Base-by-base conservation (phyloP, 495 filamentous ascomycete species). In the Neurospora sp. region DNA sequence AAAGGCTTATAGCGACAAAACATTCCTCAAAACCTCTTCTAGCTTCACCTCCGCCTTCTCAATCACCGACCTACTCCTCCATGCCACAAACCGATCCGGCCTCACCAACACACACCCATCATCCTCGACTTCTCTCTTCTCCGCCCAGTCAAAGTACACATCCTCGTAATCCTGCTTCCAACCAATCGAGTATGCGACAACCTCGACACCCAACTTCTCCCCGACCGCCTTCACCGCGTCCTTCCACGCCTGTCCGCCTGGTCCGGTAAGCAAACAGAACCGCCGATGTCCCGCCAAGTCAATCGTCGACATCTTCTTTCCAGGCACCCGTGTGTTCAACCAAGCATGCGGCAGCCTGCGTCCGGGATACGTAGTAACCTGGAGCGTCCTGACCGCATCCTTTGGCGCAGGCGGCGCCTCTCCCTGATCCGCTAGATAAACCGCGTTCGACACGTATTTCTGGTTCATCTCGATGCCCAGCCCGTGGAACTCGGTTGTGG, bases 11-110 rank as follows among this genome's bases (percentile, higher is more conserved):
- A 66, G 53, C 53, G 53, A 66, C 73, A 79, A 73, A 11, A 80
- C 59, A 3, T 16, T 70, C 70, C 40, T 75, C 76, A 79, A 76
- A 27, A 79, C 77, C 40, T 59, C 42, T 77, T 66, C 83, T 74
- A 80, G 70, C 69, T 71, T 75, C 22, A 40, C 68, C 40, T 53
- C 41, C 18, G 76, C 71, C 18, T 76, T 73, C 27, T 31, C 73
- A 70, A 77, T 70, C 76, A 78, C 78, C 46, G 69, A 61, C 41
- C 77, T 73, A 5, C 74, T 78, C 71, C 84, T 70, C 84, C 84
- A 86, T 3, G 81, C 82, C 9, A 86, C 80, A 70, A 83, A 84
- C 27, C 79, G 76, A 74, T 86, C 84, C 9, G 84, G 84, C 10
- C 84, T 72, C 9, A 83, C 82, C 37, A 85, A 72, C 12, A 86